phyloP scores from a whole-genome alignment of 2,329 filamentous ascomycete genomes.

The Pyrenophora teres region DNA sequence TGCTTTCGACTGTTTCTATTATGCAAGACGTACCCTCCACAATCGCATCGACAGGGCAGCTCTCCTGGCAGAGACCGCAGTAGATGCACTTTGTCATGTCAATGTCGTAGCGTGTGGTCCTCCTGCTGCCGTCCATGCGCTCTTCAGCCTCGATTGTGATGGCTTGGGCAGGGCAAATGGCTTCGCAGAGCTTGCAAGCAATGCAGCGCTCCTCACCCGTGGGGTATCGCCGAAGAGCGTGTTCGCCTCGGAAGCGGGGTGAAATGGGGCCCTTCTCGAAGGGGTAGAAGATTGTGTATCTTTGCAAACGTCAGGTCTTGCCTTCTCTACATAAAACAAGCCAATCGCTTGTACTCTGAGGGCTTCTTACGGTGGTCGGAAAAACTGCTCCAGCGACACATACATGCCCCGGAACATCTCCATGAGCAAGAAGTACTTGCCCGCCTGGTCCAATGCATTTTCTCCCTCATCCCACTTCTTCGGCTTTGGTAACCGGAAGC shows the following conservation, averaged over 20 bases:
- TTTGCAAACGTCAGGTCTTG: slow-evolving; percentile 50
- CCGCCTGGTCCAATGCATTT: slow-evolving; percentile 77
- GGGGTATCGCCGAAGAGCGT: slow-evolving; percentile 93
- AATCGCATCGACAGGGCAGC: slow-evolving; percentile 96
- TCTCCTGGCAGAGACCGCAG: slow-evolving; percentile 99
- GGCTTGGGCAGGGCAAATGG: slow-evolving; percentile 95
- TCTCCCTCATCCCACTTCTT: slow-evolving; percentile 83
- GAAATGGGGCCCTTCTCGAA: slow-evolving; percentile 99
- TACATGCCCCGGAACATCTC: slow-evolving; percentile 99
- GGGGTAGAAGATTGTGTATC: slow-evolving; percentile 97
- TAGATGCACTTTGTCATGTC: slow-evolving; percentile 99
- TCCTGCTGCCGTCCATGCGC: slow-evolving; percentile 90
- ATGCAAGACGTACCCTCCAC: slow-evolving; percentile 63
- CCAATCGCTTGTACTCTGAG: slow-evolving; percentile 18
- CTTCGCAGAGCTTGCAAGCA: slow-evolving; percentile 99
- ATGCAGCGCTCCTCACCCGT: slow-evolving; percentile 99
- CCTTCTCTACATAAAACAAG: slow-evolving; percentile 2
- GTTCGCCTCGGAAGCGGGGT: slow-evolving; percentile 96
- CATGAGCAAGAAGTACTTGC: slow-evolving; percentile 92
- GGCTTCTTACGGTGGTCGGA: slow-evolving; percentile 86
- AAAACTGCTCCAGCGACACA: slow-evolving; percentile 95
- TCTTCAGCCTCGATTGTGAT: slow-evolving; percentile 99
- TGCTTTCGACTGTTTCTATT: background rate
- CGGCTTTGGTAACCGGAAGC: slow-evolving; percentile 76
- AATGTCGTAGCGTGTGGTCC: slow-evolving; percentile 97